Evolutionary conservation across 495 filamentous ascomycete species (phyloP).

Genomic region (Talaromyces stipitatus): DNA sequence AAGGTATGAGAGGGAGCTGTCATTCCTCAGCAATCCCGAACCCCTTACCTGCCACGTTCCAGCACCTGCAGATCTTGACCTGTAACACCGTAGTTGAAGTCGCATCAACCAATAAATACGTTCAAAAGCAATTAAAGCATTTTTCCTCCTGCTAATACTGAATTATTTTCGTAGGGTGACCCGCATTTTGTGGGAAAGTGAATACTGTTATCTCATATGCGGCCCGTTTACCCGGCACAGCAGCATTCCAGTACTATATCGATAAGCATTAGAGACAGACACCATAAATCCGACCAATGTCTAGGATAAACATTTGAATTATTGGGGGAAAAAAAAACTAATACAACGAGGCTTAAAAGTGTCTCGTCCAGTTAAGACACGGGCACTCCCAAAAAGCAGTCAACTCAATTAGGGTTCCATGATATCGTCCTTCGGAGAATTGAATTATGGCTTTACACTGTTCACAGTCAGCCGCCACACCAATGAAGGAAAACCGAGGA

Average conservation of each 20-base stretch:
- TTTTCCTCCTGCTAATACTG: background rate
- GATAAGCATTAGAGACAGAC: background rate
- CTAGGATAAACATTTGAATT: background rate
- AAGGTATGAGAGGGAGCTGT: too few relatives aligned
- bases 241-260: background rate
- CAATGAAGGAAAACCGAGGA: background rate
- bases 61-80: background rate
- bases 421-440: background rate
- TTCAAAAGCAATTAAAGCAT: background rate
- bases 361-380: too few relatives aligned
- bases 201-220: background rate
- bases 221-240: background rate
- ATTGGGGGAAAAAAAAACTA: too few relatives aligned
- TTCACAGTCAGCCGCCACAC: background rate
- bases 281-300: background rate
- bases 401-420: background rate
- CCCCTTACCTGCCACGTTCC: background rate
- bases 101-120: background rate
- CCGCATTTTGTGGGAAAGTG: background rate
- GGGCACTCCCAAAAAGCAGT: too few relatives aligned
- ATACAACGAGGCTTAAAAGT: too few relatives aligned
- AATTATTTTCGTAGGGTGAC: background rate
- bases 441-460: background rate
- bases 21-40: background rate
- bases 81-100: background rate